Evolutionary conservation across 768 basidiomycete genomes (phyloP).

Genomic region (Collybiopsis luxurians): DNA sequence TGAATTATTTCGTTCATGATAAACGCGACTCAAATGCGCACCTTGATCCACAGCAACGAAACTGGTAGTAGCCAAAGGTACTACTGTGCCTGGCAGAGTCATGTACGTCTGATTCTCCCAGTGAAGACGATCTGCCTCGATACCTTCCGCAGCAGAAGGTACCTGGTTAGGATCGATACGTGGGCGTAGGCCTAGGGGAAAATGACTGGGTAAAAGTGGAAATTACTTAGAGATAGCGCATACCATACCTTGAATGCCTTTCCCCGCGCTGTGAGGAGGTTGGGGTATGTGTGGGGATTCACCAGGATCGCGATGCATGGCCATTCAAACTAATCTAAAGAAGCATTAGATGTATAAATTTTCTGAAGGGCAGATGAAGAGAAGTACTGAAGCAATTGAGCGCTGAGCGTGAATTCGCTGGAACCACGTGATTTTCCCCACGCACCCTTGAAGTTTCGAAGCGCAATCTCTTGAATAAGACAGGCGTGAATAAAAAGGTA

Average conservation of each 20-base stretch:
- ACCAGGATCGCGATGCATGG: neutral
- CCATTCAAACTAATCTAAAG: neutral
- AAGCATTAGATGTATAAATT: neutral
- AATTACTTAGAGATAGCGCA: neutral
- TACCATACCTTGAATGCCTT: slow-evolving; percentile 42
- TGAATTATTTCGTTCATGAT: neutral
- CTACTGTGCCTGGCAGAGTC: slow-evolving; percentile 54
- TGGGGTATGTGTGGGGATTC: slow-evolving; percentile 49
- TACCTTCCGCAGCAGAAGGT: slow-evolving; percentile 83
- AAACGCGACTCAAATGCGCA: slow-evolving; percentile 12
- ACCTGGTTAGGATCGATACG: slow-evolving; percentile 87
- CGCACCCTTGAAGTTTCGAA: too few relatives aligned
- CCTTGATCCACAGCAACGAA: slow-evolving; percentile 92
- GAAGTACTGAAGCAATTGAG: neutral
- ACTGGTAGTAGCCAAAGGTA: slow-evolving; percentile 85
- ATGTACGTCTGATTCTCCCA: slow-evolving; percentile 73
- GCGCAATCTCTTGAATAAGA: too few relatives aligned
- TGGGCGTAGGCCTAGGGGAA: slow-evolving; percentile 67
- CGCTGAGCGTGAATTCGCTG: too few relatives aligned
- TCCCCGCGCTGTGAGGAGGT: slow-evolving; percentile 67
- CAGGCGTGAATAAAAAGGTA: too few relatives aligned
- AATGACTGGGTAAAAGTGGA: slow-evolving; percentile 4
- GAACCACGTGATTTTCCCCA: too few relatives aligned
- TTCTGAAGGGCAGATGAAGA: neutral
- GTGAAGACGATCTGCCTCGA: slow-evolving; percentile 74